Evolutionary conservation across 2,329 filamentous ascomycete genomes (phyloP), one percentile per base, ranked within the genome.

Genomic region (Trichoderma polysporum): DNA sequence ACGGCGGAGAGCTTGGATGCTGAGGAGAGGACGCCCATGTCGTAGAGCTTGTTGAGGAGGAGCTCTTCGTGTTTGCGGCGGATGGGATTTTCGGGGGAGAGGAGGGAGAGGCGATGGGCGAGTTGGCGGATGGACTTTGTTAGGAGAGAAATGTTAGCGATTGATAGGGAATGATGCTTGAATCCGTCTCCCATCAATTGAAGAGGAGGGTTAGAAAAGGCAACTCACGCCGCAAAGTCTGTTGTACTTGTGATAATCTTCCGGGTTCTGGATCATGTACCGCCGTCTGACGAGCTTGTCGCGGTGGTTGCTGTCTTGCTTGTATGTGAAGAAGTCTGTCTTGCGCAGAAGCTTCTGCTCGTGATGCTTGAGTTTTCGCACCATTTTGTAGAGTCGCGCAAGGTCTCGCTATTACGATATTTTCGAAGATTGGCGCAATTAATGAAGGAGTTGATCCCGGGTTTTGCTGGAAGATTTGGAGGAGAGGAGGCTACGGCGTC

Each of bases 251-350:
- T 86, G 87, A 81, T 97, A 97, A 79, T 97, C 94, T 75, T 92
- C 87, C 9, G 92, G 90, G 78, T 96, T 93, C 76, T 94, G 91
- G 75, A 98, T 93, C 81, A 91, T 91, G 80, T 99, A 99, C 69
- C 94, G 90, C 66, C 93, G 88, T 69, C 91, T 86, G 68, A 98
- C 88, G 69, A 82, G 81, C 69, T 92, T 88, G 80, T 94, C 92
- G 77, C 94, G 90, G 82, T 99, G 95, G 73, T 88, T 85, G 75
- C 90, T 87, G 82, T 98, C 94, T 75, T 89, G 89, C 80, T 95
- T 95, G 85, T 94, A 97, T 76, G 91, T 95, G 78, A 94, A 90
- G 81, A 99, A 97, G 82, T 99, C 94, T 80, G 95, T 93, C 79
- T 87, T 87, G 77, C 94, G 94, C 74, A 98, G 88, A 77, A 98